These are phyloP conservation scores for Exophiala spinifera DNA, from an alignment of 2,329 filamentous ascomycete genomes.

Conservation along the genomic window DNA sequence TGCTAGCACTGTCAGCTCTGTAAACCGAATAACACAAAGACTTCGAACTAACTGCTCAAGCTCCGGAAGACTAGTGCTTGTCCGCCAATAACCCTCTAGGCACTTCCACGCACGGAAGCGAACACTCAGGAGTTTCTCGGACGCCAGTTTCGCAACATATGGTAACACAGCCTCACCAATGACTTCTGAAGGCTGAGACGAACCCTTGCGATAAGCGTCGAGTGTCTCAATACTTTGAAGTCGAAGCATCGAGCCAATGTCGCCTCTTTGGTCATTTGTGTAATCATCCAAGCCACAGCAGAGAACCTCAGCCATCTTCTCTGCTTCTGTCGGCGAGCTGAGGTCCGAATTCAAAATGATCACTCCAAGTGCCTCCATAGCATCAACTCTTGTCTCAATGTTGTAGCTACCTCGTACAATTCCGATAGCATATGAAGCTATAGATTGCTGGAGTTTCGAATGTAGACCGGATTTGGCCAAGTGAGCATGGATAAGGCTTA, in stretches of 20 bases:
- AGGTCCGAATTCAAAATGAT: constrained; percentile 5
- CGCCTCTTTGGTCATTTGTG: constrained; percentile 81
- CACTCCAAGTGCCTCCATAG: constrained; percentile 23
- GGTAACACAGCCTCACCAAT: constrained; percentile 15
- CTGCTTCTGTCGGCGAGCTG: background rate
- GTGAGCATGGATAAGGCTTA: constrained; percentile 41
- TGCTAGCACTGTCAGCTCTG: constrained; percentile 1
- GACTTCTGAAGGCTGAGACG: background rate
- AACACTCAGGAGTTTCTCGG: constrained; percentile 88
- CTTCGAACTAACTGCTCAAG: constrained; percentile 1
- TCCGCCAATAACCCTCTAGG: constrained; percentile 40
- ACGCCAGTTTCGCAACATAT: constrained; percentile 65
- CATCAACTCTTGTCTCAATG: constrained; percentile 28
- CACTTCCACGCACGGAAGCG: constrained; percentile 54
- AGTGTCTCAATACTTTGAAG: constrained; percentile 72
- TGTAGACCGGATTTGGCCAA: background rate
- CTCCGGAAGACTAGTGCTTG: background rate
- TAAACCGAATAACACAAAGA: background rate
- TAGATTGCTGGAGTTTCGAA: background rate
- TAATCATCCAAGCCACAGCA: constrained; percentile 70
- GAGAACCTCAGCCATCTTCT: constrained; percentile 29
- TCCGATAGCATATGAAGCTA: constrained; percentile 14
- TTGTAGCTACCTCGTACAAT: constrained; percentile 21
- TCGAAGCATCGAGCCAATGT: constrained; percentile 83
- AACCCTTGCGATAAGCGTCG: constrained; percentile 36